Evolutionary conservation across 305 asterid species (phyloP), one percentile per base, ranked within the genome.

Genomic region (Fraxinus baroniana): DNA sequence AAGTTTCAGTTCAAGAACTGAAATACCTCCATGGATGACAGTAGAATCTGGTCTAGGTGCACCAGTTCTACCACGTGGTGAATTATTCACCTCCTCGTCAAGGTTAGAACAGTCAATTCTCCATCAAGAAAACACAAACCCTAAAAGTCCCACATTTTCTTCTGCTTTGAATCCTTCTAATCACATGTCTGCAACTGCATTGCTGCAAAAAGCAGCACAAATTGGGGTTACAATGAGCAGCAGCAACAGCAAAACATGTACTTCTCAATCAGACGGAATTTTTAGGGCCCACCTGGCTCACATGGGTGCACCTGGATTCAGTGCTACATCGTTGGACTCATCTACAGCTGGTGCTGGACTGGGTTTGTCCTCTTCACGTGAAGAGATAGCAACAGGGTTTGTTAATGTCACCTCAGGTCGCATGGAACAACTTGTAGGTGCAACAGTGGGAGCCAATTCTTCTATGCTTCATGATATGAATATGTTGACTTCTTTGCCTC

Each of bases 131-230:
- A 81, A 76, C 85, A 89, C 86, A 33, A 87, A 79, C 83, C 84
- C 83, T 71, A 88, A 49, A 28, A 39, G 8, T 62, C 37, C 22
- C 13, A 39, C 22, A 7, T 17, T 24, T 12, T 55, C 87, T 3
- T 78, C 86, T 3, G 41, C 86, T 3, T 41, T 49, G 62, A 49
- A 49, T 49, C 62, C 78, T 6, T 62, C 90, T 0, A 73, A 90
- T 17, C 89, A 90, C 28, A 91, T 93, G 97, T 91, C 97, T 0
- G 98, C 98, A 6, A 94, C 97, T 0, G 93, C 97, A 1, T 71
- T 94, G 89, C 87, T 94, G 10, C 98, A 94, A 66, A 94, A 91
- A 74, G 97, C 95, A 6, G 86, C 95, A 0, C 93, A 89, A 37
- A 92, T 93, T 90, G 98, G 97, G 24, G 94, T 90, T 0, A 87